A percentile compares a stretch with the other conserved stretches of the same genome.
phyloP scores from a whole-genome alignment of 441 rosid species.

The Adansonia madagascariensis region DNA sequence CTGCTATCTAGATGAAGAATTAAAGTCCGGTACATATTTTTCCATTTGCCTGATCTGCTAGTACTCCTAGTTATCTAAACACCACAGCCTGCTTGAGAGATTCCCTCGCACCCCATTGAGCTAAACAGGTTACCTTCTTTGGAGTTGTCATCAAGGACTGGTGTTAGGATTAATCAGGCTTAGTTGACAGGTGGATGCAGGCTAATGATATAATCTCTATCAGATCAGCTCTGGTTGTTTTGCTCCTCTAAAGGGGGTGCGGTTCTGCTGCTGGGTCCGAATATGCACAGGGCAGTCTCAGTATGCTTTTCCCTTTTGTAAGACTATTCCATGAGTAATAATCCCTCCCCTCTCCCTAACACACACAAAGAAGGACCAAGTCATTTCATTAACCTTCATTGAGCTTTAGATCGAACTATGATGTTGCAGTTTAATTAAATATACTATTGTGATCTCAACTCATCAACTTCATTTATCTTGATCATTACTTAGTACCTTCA shows the following conservation, averaged over 20 bases:
- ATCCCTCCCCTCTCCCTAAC: neutral
- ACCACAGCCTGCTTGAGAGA: neutral
- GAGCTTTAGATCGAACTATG: neutral
- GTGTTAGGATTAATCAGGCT: neutral
- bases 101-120: neutral
- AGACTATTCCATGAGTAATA: neutral
- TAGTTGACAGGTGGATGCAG: neutral
- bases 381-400: neutral
- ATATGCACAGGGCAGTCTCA: neutral
- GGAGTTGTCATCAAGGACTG: neutral
- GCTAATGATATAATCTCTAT: neutral
- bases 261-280: neutral
- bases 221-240: constrained; percentile 13
- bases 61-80: neutral
- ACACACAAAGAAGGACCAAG: neutral
- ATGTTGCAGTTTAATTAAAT: neutral
- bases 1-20: constrained; percentile 51
- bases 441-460: neutral
- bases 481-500: neutral
- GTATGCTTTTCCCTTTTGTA: neutral
- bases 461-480: neutral
- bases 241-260: neutral
- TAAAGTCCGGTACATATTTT: neutral
- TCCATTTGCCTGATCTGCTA: neutral
- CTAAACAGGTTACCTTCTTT: neutral